A percentile compares a stretch with the other conserved stretches of the same genome.
Evolutionary conservation across 1,139 yeast genomes (phyloP).

Genomic region (Debaryomyces sp.): DNA sequence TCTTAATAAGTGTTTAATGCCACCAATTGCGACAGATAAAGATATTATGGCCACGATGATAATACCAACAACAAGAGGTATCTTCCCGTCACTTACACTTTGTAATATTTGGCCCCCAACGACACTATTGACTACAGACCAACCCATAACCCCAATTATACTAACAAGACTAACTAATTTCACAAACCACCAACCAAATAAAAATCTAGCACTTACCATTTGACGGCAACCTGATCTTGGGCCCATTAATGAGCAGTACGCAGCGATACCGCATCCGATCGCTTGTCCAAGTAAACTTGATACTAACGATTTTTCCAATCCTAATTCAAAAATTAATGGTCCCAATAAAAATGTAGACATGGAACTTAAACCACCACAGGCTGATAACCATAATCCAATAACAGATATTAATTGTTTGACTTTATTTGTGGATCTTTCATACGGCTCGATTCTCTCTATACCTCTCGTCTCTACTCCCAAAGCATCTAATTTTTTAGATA

Average conservation of each 20-base stretch:
- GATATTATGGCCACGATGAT: slow-evolving; percentile 67
- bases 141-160: slow-evolving; percentile 77
- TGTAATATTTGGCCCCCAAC: slow-evolving; percentile 83
- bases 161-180: slow-evolving; percentile 70
- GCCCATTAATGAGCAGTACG: slow-evolving; percentile 82
- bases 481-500: slow-evolving; percentile 35
- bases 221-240: slow-evolving; percentile 87
- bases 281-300: slow-evolving; percentile 64
- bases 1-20: slow-evolving; percentile 67
- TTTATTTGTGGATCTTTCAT: slow-evolving; percentile 60
- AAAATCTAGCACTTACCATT: slow-evolving; percentile 77
- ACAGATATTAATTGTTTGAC: slow-evolving; percentile 58
- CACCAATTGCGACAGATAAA: slow-evolving; percentile 70
- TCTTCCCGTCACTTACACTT: slow-evolving; percentile 60
- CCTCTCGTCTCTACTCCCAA: slow-evolving; percentile 78
- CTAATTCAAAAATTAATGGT: slow-evolving; percentile 67
- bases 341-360: slow-evolving; percentile 82
- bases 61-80: slow-evolving; percentile 75
- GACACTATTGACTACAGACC: slow-evolving; percentile 84
- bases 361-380: slow-evolving; percentile 82
- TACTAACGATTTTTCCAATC: slow-evolving; percentile 61
- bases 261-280: slow-evolving; percentile 75
- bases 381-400: slow-evolving; percentile 79
- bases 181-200: slow-evolving; percentile 85
- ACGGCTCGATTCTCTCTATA: slow-evolving; percentile 73